A percentile compares a stretch with the other conserved stretches of the same genome.
Evolutionary conservation across 768 basidiomycete species (phyloP).

Genomic region (Mycena rosella): DNA sequence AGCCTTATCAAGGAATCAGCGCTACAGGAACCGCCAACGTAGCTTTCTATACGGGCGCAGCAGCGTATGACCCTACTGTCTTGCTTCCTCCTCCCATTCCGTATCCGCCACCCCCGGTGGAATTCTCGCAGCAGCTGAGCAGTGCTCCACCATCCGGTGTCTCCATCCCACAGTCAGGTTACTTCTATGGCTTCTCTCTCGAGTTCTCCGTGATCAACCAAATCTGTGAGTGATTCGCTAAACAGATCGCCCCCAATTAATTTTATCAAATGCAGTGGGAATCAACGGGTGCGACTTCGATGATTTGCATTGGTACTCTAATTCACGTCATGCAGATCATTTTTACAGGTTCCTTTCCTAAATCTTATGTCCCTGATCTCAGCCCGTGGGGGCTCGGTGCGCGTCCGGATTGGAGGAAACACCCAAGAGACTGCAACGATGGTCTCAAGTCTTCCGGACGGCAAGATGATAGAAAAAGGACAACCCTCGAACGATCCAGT

Average conservation of each 20-base stretch:
- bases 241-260: slow-evolving; percentile 4
- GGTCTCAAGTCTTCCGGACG: slow-evolving; percentile 53
- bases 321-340: slow-evolving; percentile 52
- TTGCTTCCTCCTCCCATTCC: slow-evolving; percentile 47
- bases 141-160: slow-evolving; percentile 16
- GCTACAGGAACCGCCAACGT: slow-evolving; percentile 29
- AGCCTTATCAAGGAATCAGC: slow-evolving; percentile 15
- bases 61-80: slow-evolving; percentile 47
- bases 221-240: slow-evolving; percentile 46
- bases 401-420: slow-evolving; percentile 76
- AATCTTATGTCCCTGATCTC: slow-evolving; percentile 74
- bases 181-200: slow-evolving; percentile 44
- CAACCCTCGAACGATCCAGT: slow-evolving; percentile 55
- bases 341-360: slow-evolving; percentile 68
- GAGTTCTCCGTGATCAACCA: slow-evolving; percentile 60
- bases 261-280: slow-evolving; percentile 55
- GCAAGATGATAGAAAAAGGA: slow-evolving; percentile 65
- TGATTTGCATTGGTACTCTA: slow-evolving; percentile 18
- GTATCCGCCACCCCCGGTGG: slow-evolving; percentile 21
- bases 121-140: slow-evolving; percentile 29
- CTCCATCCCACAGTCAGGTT: slow-evolving; percentile 38
- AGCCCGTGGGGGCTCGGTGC: slow-evolving; percentile 67
- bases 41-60: slow-evolving; percentile 44
- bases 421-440: slow-evolving; percentile 68
- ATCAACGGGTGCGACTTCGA: slow-evolving; percentile 49